Evolutionary conservation across 768 basidiomycete genomes (phyloP), one percentile per base, ranked within the genome.

Genomic region (Phanerochaete sordida): DNA sequence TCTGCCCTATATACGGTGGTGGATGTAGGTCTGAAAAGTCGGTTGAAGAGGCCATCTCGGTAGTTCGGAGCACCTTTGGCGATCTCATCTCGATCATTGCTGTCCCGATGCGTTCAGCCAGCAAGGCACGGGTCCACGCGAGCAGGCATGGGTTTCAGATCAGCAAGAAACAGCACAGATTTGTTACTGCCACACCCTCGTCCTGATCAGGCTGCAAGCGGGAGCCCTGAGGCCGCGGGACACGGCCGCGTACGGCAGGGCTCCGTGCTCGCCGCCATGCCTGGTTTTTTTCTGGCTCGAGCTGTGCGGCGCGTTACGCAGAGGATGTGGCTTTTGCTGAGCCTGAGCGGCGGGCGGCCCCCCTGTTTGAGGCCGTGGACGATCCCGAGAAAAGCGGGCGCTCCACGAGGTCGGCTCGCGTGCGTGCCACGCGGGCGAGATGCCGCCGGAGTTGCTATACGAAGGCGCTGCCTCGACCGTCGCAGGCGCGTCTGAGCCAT

Each of bases 41-140:
- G 15, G 53, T 43, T 24, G 54, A n/a, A 51, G 37, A 27, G 39
- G 28, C 33, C 53, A 43, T 54, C 53, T 43, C 53, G 53, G 37
- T 54, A 54, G 27, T 37, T 43, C 21, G 53, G 53, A 39, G 31
- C 33, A 33, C 35, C 11, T 39, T 3, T 3, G 53, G 15, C 31
- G 49, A 61, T 61, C 59, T 56, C 59, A 61, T 61, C 59, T 56
- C 59, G 59, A 61, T 61, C 53, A 49, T 31, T 3, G 27, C 28
- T n/a, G 21, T 43, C 53, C 53, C 53, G 53, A 54, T 54, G 37
- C 23, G 24, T 43, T 19, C 21, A 26, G 13, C 15, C 35, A 54
- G 31, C 37, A 54, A 39, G 33, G 53, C 53, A 54, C 35, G 53
- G 35, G 21, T 24, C 19, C 53, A 54, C 53, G 53, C 53, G 53